A percentile compares a stretch with the other conserved stretches of the same genome.
Conservation (phyloP, 352 stramenopile species). For the Globisporangium irregulare region DNA sequence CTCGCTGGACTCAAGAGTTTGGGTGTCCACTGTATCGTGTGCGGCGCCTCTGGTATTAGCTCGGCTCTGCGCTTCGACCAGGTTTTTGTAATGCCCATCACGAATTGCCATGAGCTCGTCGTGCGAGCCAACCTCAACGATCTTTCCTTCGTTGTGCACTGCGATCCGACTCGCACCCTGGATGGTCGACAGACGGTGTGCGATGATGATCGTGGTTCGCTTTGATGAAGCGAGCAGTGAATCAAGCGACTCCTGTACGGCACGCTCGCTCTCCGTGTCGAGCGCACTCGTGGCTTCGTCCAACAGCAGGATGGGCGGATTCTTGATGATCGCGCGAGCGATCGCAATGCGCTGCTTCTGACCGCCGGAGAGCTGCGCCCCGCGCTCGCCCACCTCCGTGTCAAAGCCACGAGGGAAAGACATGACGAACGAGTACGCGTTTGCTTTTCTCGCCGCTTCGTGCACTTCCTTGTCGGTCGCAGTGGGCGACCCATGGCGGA, state of each 20-base stretch:
- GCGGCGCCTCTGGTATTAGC: not conserved
- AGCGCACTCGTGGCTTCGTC: conserved; percentile 18
- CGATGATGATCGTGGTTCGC: conserved; percentile 43
- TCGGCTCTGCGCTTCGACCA: conserved; percentile 24
- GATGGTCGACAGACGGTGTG: conserved; percentile 94
- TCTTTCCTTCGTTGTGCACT: conserved; percentile 87
- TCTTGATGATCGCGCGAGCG: conserved; percentile 81
- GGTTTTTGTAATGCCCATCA: conserved; percentile 37
- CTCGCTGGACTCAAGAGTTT: not conserved
- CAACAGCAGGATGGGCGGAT: conserved; percentile 84
- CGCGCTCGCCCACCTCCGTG: conserved; percentile 88
- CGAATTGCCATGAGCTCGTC: conserved; percentile 80
- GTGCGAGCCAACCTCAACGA: conserved; percentile 93
- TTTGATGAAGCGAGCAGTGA: conserved; percentile 23
- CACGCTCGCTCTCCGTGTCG: conserved; percentile 74
- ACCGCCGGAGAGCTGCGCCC: conserved; percentile 80
- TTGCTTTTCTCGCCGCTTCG: conserved; percentile 50
- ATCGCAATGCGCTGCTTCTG: conserved; percentile 92
- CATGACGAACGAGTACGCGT: conserved; percentile 92
- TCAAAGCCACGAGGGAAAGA: conserved; percentile 86
- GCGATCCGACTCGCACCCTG: conserved; percentile 93
- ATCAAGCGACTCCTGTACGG: conserved; percentile 75
- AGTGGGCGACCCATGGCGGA: conserved; percentile 59
- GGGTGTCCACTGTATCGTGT: not conserved
- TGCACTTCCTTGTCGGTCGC: conserved; percentile 54